Percentiles rank a stretch among this genome's conserved stretches.
Evolutionary conservation across 2,329 filamentous ascomycete genomes (phyloP).

Genomic region (Colletotrichum cereale): DNA sequence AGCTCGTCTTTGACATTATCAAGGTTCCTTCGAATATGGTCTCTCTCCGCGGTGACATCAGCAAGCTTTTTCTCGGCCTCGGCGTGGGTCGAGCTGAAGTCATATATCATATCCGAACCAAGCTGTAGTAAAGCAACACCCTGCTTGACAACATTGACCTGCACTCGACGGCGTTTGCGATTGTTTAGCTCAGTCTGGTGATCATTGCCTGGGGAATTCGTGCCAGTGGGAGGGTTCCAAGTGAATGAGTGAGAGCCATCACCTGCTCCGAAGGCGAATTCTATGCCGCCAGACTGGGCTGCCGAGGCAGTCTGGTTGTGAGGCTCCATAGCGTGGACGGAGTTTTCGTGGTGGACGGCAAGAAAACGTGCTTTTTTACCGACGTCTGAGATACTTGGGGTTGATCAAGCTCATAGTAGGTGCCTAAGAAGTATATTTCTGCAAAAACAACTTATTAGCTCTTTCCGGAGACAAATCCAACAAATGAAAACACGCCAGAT

Average conservation of each 20-base stretch:
- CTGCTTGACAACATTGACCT: constrained; percentile 19
- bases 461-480: background rate
- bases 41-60: background rate
- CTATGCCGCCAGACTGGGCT: background rate
- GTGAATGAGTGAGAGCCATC: background rate
- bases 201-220: background rate
- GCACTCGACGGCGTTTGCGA: constrained; percentile 21
- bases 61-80: constrained; percentile 17
- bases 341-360: background rate
- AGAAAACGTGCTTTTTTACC: background rate
- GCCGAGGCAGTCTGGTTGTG: background rate
- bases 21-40: background rate
- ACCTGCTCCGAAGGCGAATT: background rate
- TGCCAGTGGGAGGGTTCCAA: background rate
- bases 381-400: background rate
- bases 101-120: constrained; percentile 10
- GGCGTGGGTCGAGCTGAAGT: constrained; percentile 12
- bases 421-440: background rate
- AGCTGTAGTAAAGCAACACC: constrained; percentile 7
- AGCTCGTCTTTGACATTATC: background rate
- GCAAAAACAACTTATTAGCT: no score
- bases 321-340: background rate
- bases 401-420: background rate
- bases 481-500: no score
- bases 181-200: background rate